Base-by-base conservation (phyloP, 2,329 filamentous ascomycete species). In the Fusarium euwallaceae region DNA sequence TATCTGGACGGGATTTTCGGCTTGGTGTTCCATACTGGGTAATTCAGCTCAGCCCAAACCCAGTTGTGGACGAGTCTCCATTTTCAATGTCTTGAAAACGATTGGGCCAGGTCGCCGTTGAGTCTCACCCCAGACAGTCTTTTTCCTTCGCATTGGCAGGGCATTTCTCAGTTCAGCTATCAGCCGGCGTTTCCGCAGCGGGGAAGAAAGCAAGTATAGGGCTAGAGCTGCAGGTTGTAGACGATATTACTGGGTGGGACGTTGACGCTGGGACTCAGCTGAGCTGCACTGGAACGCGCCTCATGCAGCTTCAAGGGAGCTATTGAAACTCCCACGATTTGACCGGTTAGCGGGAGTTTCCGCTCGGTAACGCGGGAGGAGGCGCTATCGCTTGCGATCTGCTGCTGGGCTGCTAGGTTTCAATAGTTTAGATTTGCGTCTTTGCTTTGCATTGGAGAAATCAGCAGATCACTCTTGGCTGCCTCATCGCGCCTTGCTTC, bases 41-140 rank as follows among this genome's bases (percentile, higher is more conserved):
- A 61, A 29, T 22, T 61, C 58, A 61, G 58, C 58, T 43, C 58
- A 61, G 58, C 37, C 58, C 11, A 9, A 61, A 37, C 17, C 24
- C 17, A 43, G 34, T n/a, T 61, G 36, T 61, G 58, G 37, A n/a
- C 22, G 14, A 43, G 17, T n/a, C 27, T 29, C 36, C 36, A 61
- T 61, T 61, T 12, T 41, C 17, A 41, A 60, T 60, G 24, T 22
- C 24, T 41, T n/a, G 7, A 41, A 60, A 41, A 20, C 22, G 20
- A 43, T 60, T 60, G 58, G 58, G 17, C 20, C 16, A 27, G 20
- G 4, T 14, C 14, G n/a, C 6, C 9, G 8, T 17, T 24, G 32
- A n/a, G 36, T 24, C 22, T 32, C 6, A 27, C 56, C 22, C 56
- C 34, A 41, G 56, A 39, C 36, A 37, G 14, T 9, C 20, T 7